Conservation (phyloP, 2,329 filamentous ascomycete genomes). For the Ascochyta lentis region DNA sequence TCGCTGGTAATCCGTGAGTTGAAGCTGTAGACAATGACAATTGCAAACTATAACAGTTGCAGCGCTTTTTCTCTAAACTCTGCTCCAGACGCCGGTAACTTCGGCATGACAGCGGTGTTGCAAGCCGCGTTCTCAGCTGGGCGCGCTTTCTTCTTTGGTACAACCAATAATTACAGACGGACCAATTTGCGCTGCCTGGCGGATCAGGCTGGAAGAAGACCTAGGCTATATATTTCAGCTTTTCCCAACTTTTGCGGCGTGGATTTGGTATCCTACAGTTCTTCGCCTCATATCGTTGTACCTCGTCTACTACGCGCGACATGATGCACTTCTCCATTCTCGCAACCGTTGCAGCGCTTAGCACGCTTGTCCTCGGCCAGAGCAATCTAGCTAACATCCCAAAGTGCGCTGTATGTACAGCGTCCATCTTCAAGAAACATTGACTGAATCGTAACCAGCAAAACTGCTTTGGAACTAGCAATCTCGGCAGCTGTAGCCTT, state of each 20-base stretch:
- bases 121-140: conserved; percentile 2
- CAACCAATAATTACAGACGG: conserved; percentile 1
- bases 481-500: conserved; percentile 48
- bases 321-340: conserved; percentile 39
- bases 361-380: conserved; percentile 36
- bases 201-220: not conserved
- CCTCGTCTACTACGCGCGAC: not conserved
- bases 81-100: conserved; percentile 7
- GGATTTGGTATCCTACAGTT: not conserved
- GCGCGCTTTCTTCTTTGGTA: conserved; percentile 7
- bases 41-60: not conserved
- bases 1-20: not conserved
- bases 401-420: conserved; percentile 33
- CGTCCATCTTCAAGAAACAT: not conserved
- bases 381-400: conserved; percentile 32
- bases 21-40: not conserved
- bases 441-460: conserved; percentile 23
- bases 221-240: conserved; percentile 13
- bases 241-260: not conserved
- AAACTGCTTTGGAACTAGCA: conserved; percentile 46
- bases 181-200: conserved; percentile 4
- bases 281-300: not conserved
- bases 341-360: conserved; percentile 32
- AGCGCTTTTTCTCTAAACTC: not conserved
- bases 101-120: conserved; percentile 3